These are phyloP conservation scores for Infundibulicybe gibba DNA, from an alignment of 768 basidiomycete species.

Conservation along the genomic window DNA sequence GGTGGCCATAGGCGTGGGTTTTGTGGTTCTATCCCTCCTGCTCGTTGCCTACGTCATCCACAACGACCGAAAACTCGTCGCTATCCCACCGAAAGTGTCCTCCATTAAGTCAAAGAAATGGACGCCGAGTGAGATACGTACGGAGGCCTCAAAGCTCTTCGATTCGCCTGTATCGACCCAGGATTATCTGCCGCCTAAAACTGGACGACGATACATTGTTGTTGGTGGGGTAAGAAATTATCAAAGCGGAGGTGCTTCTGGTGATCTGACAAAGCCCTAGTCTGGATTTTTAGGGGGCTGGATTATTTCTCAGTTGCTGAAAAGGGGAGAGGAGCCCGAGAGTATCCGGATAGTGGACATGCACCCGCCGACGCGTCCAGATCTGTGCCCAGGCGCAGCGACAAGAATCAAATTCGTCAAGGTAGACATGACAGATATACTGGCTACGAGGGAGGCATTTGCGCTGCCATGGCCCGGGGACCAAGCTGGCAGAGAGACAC, in stretches of 20 bases:
- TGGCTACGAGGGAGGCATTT: slow-evolving; percentile 59
- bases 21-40: too few species aligned
- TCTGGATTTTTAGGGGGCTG: slow-evolving; percentile 77
- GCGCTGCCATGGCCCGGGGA: slow-evolving; percentile 53
- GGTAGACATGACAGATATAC: slow-evolving; percentile 53
- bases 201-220: slow-evolving; percentile 73
- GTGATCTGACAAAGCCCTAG: slow-evolving; percentile 26
- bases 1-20: too few species aligned
- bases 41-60: too few species aligned
- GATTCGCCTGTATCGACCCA: slow-evolving; percentile 28
- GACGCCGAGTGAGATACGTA: slow-evolving; percentile 36
- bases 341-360: slow-evolving; percentile 68
- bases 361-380: slow-evolving; percentile 52
- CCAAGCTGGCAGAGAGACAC: slow-evolving; percentile 2
- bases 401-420: slow-evolving; percentile 53
- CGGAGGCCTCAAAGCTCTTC: slow-evolving; percentile 31
- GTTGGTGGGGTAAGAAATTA: slow-evolving; percentile 62
- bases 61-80: too few species aligned
- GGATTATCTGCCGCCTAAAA: slow-evolving; percentile 58
- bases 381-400: slow-evolving; percentile 49
- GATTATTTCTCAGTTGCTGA: slow-evolving; percentile 65
- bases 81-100: too few species aligned
- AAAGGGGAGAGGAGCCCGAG: slow-evolving; percentile 67
- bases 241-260: not conserved
- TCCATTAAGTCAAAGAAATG: slow-evolving; percentile 28